Evolutionary conservation across 2,329 filamentous ascomycete genomes (phyloP), one percentile per base, ranked within the genome.

Genomic region (Arthroderma sp.): DNA sequence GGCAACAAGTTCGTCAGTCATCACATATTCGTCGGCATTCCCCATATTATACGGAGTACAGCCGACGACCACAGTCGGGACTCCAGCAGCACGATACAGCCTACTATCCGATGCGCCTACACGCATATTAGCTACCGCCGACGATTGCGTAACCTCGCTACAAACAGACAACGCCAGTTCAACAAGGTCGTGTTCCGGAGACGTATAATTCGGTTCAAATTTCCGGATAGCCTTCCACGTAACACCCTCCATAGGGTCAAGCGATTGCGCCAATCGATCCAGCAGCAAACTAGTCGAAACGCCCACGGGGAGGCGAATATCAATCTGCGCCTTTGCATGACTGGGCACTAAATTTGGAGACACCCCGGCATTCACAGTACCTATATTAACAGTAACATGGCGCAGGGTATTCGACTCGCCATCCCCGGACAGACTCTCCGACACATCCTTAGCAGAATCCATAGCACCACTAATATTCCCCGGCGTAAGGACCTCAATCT

Each of bases 11-110:
- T 49, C 47, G 22, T 42, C 41, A 30, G 47, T 38, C 32, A 44
- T 44, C 11, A 49, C 42, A 31, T 49, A 47, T 27, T 49, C 47
- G 15, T 49, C 41, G 28, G 44, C 47, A n/a, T 41, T 44, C 15
- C 47, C 47, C 47, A 49, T 49, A 42, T 49, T 49, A 10, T 39
- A 38, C n/a, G 44, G 40, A 1, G 47, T 41, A 36, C 47, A 49
- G 7, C 47, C 47, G 29, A 47, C 30, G 30, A 49, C 47, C 5
- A 49, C 36, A 10, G 40, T 44, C 15, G 47, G 47, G 3, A 49
- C 41, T 34, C 42, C 38, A 29, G 47, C 44, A 31, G 33, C 44
- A 29, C 47, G 47, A 39, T 49, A 47, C 44, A 38, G 43, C 8
- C 47, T 38, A 6, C 37, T 40, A 39, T 49, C 47, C 5, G 47